Evolutionary conservation across 2,329 filamentous ascomycete species (phyloP).

Genomic region (Fusarium equiseti): DNA sequence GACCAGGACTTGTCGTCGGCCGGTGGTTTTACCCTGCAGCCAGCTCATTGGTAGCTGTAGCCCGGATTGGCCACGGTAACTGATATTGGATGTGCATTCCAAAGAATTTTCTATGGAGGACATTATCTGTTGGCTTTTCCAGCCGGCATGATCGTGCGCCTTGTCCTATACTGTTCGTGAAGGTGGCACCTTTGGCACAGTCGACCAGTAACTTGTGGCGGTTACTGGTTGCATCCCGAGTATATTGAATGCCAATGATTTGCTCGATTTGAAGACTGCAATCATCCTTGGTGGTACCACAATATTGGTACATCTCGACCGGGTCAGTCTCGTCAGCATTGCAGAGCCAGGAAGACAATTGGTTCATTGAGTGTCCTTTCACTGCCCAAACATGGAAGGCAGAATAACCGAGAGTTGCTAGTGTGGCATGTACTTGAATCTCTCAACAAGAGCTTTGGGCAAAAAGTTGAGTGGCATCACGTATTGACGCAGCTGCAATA

Average conservation of each 20-base stretch:
- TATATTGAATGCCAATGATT: not conserved
- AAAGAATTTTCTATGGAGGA: not conserved
- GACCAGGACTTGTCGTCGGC: conserved; percentile 25
- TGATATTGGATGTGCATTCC: conserved; percentile 17
- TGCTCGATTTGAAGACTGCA: not conserved
- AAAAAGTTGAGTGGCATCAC: conserved; percentile 5
- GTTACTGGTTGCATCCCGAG: not conserved
- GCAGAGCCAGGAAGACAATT: no score
- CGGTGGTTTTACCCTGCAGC: conserved; percentile 18
- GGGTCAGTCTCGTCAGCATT: not conserved
- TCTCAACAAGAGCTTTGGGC: conserved; percentile 5
- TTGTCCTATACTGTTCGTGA: not conserved
- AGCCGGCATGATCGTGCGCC: conserved; percentile 5
- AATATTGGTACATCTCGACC: not conserved
- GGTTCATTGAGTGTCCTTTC: not conserved
- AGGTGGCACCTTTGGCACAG: conserved; percentile 20
- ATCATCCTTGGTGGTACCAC: not conserved
- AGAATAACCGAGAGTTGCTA: not conserved
- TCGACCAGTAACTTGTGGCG: not conserved
- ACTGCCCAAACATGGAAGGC: not conserved
- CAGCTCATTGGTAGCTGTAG: conserved; percentile 40
- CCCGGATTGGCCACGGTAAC: conserved; percentile 29
- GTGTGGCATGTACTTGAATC: not conserved
- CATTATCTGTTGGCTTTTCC: conserved; percentile 5
- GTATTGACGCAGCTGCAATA: conserved; percentile 26